Conservation (phyloP, 1,284 basidiomycete genomes). For the Mrakiaceae sp. region DNA sequence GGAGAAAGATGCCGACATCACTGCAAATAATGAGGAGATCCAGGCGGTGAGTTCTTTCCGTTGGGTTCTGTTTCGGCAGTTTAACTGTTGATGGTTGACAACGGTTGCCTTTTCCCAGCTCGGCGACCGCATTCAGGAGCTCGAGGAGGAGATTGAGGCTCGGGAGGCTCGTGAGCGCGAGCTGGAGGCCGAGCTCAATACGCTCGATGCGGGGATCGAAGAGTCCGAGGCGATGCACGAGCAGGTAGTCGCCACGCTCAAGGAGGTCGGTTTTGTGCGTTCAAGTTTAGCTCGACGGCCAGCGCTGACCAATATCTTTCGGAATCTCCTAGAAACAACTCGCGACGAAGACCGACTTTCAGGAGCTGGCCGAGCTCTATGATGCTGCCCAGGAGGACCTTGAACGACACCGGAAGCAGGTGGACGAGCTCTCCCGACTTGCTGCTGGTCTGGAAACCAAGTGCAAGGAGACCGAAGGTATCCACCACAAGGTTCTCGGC, state of each 20-base stretch:
- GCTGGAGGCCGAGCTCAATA: constrained; percentile 37
- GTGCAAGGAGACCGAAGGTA: constrained; percentile 19
- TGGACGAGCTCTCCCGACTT: constrained; percentile 63
- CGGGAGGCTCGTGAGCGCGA: constrained; percentile 48
- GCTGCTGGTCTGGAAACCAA: constrained; percentile 36
- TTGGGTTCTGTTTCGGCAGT: not conserved
- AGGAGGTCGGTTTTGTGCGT: constrained; percentile 47
- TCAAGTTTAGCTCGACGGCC: constrained; percentile 8
- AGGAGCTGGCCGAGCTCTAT: constrained; percentile 24
- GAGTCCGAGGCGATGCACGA: constrained; percentile 59
- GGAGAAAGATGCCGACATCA: constrained; percentile 32
- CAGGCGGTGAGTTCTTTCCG: constrained; percentile 41
- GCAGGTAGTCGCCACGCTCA: constrained; percentile 56
- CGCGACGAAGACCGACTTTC: constrained; percentile 22
- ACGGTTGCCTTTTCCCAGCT: constrained; percentile 21
- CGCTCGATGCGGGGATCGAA: constrained; percentile 49
- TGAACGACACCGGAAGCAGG: constrained; percentile 22
- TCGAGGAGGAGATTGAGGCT: constrained; percentile 47
- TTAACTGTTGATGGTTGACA: not conserved
- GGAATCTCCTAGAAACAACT: constrained; percentile 20
- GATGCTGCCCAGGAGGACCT: constrained; percentile 22
- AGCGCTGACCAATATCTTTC: constrained; percentile 12
- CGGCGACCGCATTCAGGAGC: constrained; percentile 33
- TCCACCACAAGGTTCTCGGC: constrained; percentile 27
- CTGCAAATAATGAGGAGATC: constrained; percentile 55